Percentiles rank a stretch among this genome's conserved stretches.
Evolutionary conservation across 768 basidiomycete genomes (phyloP).

Genomic region (Russula earlei): DNA sequence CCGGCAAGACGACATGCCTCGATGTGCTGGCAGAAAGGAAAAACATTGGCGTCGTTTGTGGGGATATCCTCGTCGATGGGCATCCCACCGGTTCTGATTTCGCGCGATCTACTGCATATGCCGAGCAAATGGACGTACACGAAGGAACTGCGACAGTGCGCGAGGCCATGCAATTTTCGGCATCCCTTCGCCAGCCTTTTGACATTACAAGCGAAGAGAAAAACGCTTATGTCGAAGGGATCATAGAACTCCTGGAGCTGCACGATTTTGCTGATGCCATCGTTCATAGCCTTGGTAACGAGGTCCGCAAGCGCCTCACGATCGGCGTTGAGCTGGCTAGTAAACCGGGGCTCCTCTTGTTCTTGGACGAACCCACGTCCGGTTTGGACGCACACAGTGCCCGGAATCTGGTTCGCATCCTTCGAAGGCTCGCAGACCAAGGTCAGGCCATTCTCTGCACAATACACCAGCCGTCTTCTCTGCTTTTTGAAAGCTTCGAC

Average conservation of each 20-base stretch:
- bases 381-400: constrained; percentile 58
- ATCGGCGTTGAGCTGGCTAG: constrained; percentile 89
- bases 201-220: constrained; percentile 62
- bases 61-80: constrained; percentile 58
- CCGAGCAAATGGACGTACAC: constrained; percentile 76
- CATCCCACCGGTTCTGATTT: constrained; percentile 49
- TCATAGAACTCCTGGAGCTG: constrained; percentile 75
- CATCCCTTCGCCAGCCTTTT: constrained; percentile 71
- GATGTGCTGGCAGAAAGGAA: constrained; percentile 68
- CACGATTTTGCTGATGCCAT: constrained; percentile 79
- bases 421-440: constrained; percentile 72
- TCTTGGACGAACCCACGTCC: constrained; percentile 50
- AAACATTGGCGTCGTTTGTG: constrained; percentile 57
- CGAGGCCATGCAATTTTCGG: constrained; percentile 79
- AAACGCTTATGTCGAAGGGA: constrained; percentile 70
- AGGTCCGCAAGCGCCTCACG: constrained; percentile 76
- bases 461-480: constrained; percentile 80
- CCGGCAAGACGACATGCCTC: constrained; percentile 64
- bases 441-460: constrained; percentile 89
- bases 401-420: constrained; percentile 74
- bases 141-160: constrained; percentile 76
- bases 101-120: constrained; percentile 20
- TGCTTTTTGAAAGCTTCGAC: constrained; percentile 83
- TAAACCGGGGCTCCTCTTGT: constrained; percentile 70
- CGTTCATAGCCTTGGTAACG: constrained; percentile 57